Base-by-base conservation (phyloP, 148 eudicot species). In the Amaranthus hypochondriacus region DNA sequence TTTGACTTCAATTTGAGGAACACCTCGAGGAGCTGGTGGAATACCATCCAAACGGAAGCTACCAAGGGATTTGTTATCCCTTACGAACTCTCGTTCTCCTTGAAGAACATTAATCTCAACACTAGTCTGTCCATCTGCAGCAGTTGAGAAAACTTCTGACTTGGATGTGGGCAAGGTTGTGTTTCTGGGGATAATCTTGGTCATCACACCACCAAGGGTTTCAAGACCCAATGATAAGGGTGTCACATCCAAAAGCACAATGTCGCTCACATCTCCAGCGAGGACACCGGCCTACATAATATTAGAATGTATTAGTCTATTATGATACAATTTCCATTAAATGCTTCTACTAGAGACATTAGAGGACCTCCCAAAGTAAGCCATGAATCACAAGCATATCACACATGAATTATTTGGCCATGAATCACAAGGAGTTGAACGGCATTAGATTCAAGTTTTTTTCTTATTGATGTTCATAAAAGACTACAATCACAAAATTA, bases 91-190 rank as follows among this genome's bases (percentile, higher is more conserved):
- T 73, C 97, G 84, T 75, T 93, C 97, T 47, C 98, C 98, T 77
- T 93, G 98, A 67, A 93, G 97, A 58, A 93, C 97, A 77, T 86
- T 93, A 63, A 93, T 89, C 78, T 93, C 98, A 4, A 93, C 98
- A 78, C 98, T 93, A 3, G 98, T 93, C 82, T 93, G 97, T 62
- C 98, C 98, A 84, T 93, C 98, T 46, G 98, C 98, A 70, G 98
- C 97, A 13, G 98, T 93, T 21, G 98, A 93, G 90, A 93, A 93
- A 43, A 93, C 98, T 75, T 93, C 97, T 13, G 97, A 93, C 77
- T 93, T 93, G 60, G 98, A 93, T 14, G 98, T 91, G 69, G 98
- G 98, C 60, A 93, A 72, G 47, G 97, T 90, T 7, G 98, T 95
- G 80, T 92, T 94, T 76, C 97, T 80, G 5, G 96, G 93, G 68